Evolutionary conservation across 129 eudicot species (phyloP).

Genomic region (Helianthus annuus): HanXRQr2.0-SUNRISE NC_035436.2:190738571-190739070

Average conservation of each 20-base stretch:
- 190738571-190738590: too few species aligned
- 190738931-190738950: conserved; percentile 69
- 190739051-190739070: conserved; percentile 54
- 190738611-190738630: too few species aligned
- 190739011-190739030: conserved; percentile 32
- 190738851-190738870: conserved; percentile 68
- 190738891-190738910: conserved; percentile 78
- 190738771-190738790: conserved; percentile 78
- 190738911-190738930: conserved; percentile 78
- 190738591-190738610: too few species aligned
- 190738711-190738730: conserved; percentile 93
- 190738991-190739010: conserved; percentile 49
- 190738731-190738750: conserved; percentile 82
- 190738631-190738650: too few species aligned
- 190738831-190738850: conserved; percentile 84
- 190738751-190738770: conserved; percentile 64
- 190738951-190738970: conserved; percentile 64
- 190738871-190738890: conserved; percentile 76
- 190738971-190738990: conserved; percentile 60
- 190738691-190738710: conserved; percentile 18
- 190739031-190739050: conserved; percentile 46
- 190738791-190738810: conserved; percentile 94
- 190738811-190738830: conserved; percentile 88
- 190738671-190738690: conserved; percentile 22
- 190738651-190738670: not conserved